Conservation (phyloP, 305 asterid species). For the Fraxinus nigra region DNA sequence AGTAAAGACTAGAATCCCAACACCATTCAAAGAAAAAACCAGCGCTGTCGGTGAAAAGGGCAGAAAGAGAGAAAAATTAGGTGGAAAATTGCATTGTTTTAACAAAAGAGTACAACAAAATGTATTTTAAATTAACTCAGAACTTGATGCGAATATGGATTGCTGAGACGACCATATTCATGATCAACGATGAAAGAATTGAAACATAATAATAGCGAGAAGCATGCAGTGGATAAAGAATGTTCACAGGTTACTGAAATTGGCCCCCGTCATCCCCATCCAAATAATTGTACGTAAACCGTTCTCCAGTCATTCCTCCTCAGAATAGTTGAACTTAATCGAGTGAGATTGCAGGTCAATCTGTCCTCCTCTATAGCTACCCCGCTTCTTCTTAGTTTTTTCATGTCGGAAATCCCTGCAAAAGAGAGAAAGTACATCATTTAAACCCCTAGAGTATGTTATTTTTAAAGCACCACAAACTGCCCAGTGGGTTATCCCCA, state of each 20-base stretch:
- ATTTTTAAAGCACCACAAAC: background rate
- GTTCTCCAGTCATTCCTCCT: slow-evolving; percentile 24
- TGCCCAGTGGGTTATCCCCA: background rate
- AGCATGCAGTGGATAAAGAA: background rate
- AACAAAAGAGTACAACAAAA: background rate
- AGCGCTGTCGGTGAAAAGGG: background rate
- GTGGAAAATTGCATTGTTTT: background rate
- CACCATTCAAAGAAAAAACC: background rate
- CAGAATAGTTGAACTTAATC: slow-evolving; percentile 72
- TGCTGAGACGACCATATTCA: background rate
- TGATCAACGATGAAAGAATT: background rate
- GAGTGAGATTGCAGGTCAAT: slow-evolving; percentile 83
- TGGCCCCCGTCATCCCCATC: background rate
- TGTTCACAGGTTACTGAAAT: background rate
- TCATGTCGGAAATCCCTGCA: slow-evolving; percentile 61
- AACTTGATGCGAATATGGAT: background rate
- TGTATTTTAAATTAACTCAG: background rate
- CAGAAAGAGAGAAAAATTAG: background rate
- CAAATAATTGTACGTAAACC: background rate
- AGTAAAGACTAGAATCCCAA: background rate
- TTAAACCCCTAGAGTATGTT: background rate
- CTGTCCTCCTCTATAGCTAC: slow-evolving; percentile 89
- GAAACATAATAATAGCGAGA: background rate
- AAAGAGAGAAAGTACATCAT: background rate
- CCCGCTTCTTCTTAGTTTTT: slow-evolving; percentile 88